Conservation (phyloP, 495 filamentous ascomycete species). For the Neurospora tetraspora region DNA sequence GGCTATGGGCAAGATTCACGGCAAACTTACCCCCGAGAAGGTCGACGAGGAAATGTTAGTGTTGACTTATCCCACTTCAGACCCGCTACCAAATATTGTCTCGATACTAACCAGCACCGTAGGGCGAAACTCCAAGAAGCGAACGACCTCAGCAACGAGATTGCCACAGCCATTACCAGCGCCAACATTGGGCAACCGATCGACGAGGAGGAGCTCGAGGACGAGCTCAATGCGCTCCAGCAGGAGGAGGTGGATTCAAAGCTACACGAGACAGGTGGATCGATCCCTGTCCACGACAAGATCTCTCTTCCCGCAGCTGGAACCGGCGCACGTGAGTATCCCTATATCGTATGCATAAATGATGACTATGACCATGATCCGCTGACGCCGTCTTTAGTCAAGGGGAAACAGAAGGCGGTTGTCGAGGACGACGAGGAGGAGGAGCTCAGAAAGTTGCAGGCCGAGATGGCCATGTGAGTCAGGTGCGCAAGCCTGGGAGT, state of each 20-base stretch:
- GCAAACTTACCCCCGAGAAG: constrained; percentile 79
- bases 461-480: constrained; percentile 86
- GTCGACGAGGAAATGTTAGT: constrained; percentile 93
- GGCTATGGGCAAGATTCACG: constrained; percentile 90
- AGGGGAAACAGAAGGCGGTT: constrained; percentile 45
- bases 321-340: constrained; percentile 62
- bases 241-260: constrained; percentile 84
- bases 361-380: neutral
- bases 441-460: constrained; percentile 86
- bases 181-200: constrained; percentile 57
- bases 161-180: constrained; percentile 70
- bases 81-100: neutral
- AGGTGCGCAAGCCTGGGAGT: neutral
- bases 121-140: constrained; percentile 93
- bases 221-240: constrained; percentile 65
- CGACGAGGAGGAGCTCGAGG: constrained; percentile 81
- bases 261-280: constrained; percentile 77
- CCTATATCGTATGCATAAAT: neutral
- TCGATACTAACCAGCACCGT: constrained; percentile 16
- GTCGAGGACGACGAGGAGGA: constrained; percentile 93
- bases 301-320: constrained; percentile 61
- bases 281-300: constrained; percentile 57
- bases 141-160: constrained; percentile 86
- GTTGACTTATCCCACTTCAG: neutral
- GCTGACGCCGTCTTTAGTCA: constrained; percentile 37